phyloP scores from a whole-genome alignment of 2,329 filamentous ascomycete genomes.

The Sporothrix euskadiensis region DNA sequence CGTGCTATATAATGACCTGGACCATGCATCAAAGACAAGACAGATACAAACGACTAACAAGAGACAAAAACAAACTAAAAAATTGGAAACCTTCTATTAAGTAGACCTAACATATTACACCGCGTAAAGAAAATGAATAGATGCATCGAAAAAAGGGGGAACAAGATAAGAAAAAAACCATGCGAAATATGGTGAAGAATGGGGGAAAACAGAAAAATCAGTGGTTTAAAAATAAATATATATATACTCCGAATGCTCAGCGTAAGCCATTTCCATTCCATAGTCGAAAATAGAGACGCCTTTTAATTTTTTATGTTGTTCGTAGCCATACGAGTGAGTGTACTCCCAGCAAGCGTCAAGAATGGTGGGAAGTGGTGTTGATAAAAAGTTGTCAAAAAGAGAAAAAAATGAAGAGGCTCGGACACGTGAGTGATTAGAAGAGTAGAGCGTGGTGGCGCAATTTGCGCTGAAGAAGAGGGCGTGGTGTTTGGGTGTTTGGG shows the following conservation, averaged over 20 bases:
- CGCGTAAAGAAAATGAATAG: conserved; percentile 22
- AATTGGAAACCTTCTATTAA: conserved; percentile 23
- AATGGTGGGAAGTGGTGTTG: neutral
- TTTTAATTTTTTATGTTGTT: neutral
- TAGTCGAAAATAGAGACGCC: neutral
- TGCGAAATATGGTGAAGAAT: neutral
- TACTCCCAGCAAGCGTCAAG: conserved; percentile 25
- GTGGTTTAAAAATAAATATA: conserved; percentile 1
- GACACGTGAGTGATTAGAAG: conserved; percentile 21
- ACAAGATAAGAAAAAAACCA: neutral
- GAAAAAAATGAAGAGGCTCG: neutral
- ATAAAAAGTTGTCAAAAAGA: neutral
- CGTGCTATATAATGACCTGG: neutral
- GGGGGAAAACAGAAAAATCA: conserved; percentile 23
- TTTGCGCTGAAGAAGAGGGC: neutral
- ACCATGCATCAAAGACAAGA: neutral
- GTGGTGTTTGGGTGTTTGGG: neutral
- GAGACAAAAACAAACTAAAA: neutral
- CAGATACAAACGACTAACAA: conserved; percentile 1
- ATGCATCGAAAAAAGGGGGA: neutral
- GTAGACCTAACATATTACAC: conserved; percentile 23
- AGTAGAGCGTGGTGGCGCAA: neutral
- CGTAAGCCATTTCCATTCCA: neutral
- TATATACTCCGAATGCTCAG: conserved; percentile 28
- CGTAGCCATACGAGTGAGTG: conserved; percentile 23